These are phyloP conservation scores for Dillenia suffruticosa DNA, from an alignment of 164 flowering plant species.

Conservation along the genomic window DNA sequence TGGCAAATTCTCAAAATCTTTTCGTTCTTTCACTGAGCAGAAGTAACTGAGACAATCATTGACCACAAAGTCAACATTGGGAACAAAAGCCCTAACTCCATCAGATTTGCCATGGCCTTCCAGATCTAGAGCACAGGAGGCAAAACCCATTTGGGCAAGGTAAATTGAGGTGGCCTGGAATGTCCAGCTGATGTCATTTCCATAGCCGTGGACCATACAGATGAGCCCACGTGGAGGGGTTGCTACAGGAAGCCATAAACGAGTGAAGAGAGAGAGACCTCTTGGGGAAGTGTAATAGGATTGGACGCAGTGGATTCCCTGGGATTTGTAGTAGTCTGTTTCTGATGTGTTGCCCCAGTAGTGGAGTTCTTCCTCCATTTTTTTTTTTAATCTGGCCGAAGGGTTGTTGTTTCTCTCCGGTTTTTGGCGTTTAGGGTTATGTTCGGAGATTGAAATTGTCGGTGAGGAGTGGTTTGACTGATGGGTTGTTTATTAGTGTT, in stretches of 20 bases:
- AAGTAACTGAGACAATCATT: constrained; percentile 64
- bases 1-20: constrained; percentile 35
- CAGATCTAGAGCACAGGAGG: constrained; percentile 77
- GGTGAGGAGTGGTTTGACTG: too few relatives aligned
- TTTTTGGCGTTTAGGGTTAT: too few relatives aligned
- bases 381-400: not conserved
- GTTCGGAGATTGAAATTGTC: too few relatives aligned
- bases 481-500: too few relatives aligned
- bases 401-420: too few relatives aligned
- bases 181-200: constrained; percentile 90
- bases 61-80: constrained; percentile 55
- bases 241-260: constrained; percentile 70
- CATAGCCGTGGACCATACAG: constrained; percentile 91
- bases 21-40: constrained; percentile 27
- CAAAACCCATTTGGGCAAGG: constrained; percentile 75
- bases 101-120: constrained; percentile 81
- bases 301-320: constrained; percentile 42
- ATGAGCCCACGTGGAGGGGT: constrained; percentile 59
- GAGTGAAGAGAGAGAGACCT: constrained; percentile 73
- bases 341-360: constrained; percentile 78
- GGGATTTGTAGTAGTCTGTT: constrained; percentile 45
- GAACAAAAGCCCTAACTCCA: constrained; percentile 75
- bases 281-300: constrained; percentile 70
- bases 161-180: constrained; percentile 75
- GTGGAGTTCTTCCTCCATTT: constrained; percentile 20